Percentiles rank a stretch among this genome's conserved stretches.
phyloP scores from a whole-genome alignment of 1,139 yeast species.

The Eremothecium sinecaudum region DNA sequence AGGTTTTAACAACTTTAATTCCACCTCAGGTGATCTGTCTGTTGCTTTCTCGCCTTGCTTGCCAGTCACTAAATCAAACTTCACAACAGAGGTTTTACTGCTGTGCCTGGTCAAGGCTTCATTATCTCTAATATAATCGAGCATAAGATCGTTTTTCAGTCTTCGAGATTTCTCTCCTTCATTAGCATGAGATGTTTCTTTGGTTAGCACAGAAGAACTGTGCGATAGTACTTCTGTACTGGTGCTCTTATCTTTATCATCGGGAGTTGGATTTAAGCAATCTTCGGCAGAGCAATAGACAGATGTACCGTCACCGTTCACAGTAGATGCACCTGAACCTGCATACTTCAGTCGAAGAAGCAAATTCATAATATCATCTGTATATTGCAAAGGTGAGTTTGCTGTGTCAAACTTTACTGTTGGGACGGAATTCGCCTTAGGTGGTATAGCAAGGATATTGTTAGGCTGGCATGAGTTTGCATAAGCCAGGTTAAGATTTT shows the following conservation, averaged over 20 bases:
- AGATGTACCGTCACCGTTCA: not conserved
- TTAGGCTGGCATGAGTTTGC: not conserved
- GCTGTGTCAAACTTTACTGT: slow-evolving; percentile 4
- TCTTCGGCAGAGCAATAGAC: slow-evolving; percentile 4
- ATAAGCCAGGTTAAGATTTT: not conserved
- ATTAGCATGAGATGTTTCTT: not conserved
- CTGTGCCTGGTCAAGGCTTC: slow-evolving; percentile 3
- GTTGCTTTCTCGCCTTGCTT: not conserved
- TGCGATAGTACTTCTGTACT: slow-evolving; percentile 2
- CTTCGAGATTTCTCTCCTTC: not conserved
- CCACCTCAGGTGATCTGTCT: not conserved
- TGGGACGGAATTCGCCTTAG: slow-evolving; percentile 1
- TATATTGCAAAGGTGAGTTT: slow-evolving; percentile 1
- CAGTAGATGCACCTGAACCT: slow-evolving; percentile 1
- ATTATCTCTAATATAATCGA: not conserved
- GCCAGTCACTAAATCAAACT: not conserved
- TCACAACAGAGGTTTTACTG: slow-evolving; percentile 4
- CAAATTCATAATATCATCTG: slow-evolving; percentile 2
- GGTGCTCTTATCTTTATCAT: slow-evolving; percentile 1
- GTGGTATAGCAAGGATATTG: not conserved
- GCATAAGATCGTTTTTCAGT: not conserved
- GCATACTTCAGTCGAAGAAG: slow-evolving; percentile 5
- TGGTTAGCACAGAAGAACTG: not conserved
- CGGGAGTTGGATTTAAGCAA: not conserved
- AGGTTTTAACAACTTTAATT: slow-evolving; percentile 6